Evolutionary conservation across 352 stramenopile species (phyloP).

Genomic region (Pythium sukuiense): DNA sequence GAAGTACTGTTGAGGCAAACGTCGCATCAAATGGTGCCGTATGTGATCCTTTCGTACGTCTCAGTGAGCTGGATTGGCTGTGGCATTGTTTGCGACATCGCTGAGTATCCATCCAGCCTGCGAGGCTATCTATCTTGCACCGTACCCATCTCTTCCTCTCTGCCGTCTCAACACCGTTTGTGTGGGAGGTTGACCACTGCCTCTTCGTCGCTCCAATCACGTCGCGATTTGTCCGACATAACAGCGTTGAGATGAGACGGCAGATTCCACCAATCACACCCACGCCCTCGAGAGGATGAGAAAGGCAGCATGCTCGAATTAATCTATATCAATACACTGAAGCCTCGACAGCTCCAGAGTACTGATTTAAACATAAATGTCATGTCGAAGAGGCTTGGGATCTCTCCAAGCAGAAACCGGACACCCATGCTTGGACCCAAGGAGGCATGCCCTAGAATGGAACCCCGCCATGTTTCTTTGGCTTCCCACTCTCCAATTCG

Average conservation of each 20-base stretch:
- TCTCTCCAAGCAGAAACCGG: constrained; percentile 1
- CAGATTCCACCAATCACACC: background rate
- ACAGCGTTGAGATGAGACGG: constrained; percentile 1
- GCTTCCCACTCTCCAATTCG: constrained; percentile 1
- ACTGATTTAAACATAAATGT: background rate
- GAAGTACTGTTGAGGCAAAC: too few species aligned
- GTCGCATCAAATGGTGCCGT: too few species aligned
- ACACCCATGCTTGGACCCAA: background rate
- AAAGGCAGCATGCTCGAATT: background rate
- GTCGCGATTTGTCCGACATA: background rate
- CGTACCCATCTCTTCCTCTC: background rate
- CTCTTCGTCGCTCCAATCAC: background rate
- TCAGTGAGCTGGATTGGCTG: background rate
- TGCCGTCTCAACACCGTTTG: constrained; percentile 1
- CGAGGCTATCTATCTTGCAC: background rate
- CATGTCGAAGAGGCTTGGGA: background rate
- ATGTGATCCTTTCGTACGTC: too few species aligned
- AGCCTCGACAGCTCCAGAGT: background rate
- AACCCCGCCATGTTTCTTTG: background rate
- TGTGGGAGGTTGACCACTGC: background rate
- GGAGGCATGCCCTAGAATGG: background rate
- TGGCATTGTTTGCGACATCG: background rate
- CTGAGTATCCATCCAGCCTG: background rate
- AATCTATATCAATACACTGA: background rate
- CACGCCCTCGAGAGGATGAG: background rate